Conservation (phyloP, 768 basidiomycete genomes). For the Mycena kentingensis region DNA sequence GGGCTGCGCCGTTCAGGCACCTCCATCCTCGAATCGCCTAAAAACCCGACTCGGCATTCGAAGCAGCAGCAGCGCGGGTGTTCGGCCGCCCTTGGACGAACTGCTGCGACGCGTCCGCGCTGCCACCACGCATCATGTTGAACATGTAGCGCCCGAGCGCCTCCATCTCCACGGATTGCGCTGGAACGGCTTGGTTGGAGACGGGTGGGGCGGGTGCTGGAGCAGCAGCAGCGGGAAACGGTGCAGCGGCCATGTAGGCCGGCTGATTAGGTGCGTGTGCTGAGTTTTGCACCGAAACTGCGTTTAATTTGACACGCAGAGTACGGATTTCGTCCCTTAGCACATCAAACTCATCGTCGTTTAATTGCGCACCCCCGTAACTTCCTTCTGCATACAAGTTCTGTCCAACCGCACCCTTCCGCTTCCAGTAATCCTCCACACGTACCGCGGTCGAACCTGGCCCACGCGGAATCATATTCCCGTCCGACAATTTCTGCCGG, state of each 20-base stretch:
- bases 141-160: conserved; percentile 10
- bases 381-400: not conserved
- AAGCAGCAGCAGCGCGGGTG: too few relatives aligned
- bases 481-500: conserved; percentile 5
- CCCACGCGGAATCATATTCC: conserved; percentile 4
- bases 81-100: conserved; percentile 9
- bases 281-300: not conserved
- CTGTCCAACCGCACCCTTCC: conserved; percentile 3
- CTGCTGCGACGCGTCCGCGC: not conserved
- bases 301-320: conserved; percentile 4
- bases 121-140: not conserved
- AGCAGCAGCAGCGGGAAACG: too few relatives aligned
- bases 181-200: not conserved
- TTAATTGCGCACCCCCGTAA: too few relatives aligned
- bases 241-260: not conserved
- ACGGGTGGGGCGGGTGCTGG: not conserved
- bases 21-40: conserved; percentile 10
- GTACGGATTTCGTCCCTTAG: conserved; percentile 11
- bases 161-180: conserved; percentile 1
- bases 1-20: not conserved
- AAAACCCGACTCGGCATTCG: conserved; percentile 12
- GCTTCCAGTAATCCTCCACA: conserved; percentile 13
- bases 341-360: not conserved
- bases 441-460: conserved; percentile 1
- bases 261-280: not conserved